Conservation (phyloP, 192 early-diverging fungal species). For the Entophlyctis luteolus region DNA sequence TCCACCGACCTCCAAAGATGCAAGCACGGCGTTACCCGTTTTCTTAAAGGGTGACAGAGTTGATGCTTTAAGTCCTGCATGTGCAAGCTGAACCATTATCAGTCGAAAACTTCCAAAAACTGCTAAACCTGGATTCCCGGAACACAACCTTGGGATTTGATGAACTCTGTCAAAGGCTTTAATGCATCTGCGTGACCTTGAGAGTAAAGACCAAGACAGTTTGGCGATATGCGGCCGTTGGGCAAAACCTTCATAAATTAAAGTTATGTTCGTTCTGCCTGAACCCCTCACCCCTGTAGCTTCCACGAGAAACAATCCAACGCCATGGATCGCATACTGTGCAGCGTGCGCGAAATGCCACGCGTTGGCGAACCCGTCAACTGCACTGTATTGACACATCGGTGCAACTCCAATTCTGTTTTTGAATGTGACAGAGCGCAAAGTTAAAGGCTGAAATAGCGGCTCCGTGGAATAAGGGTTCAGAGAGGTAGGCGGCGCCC, state of each 20-base stretch:
- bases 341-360: conserved; percentile 43
- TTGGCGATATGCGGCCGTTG: conserved; percentile 74
- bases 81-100: not conserved
- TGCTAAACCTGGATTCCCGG: conserved; percentile 59
- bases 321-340: conserved; percentile 71
- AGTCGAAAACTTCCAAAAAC: not conserved
- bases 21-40: conserved; percentile 14
- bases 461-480: not conserved
- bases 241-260: conserved; percentile 56
- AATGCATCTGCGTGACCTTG: conserved; percentile 67
- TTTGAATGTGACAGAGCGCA: conserved; percentile 64
- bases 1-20: conserved; percentile 49
- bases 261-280: not conserved
- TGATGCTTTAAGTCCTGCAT: conserved; percentile 56
- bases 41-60: conserved; percentile 30
- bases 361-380: conserved; percentile 27
- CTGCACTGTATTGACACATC: conserved; percentile 11
- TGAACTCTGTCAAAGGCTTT: conserved; percentile 57
- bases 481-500: conserved; percentile 13
- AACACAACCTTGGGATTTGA: conserved; percentile 53
- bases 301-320: conserved; percentile 77
- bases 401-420: conserved; percentile 77
- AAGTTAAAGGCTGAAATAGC: conserved; percentile 50
- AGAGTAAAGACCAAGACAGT: conserved; percentile 76
- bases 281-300: conserved; percentile 16